Evolutionary conservation across 78 protist genomes (phyloP).

Genomic region (Mantamonas sphyraenae): DNA sequence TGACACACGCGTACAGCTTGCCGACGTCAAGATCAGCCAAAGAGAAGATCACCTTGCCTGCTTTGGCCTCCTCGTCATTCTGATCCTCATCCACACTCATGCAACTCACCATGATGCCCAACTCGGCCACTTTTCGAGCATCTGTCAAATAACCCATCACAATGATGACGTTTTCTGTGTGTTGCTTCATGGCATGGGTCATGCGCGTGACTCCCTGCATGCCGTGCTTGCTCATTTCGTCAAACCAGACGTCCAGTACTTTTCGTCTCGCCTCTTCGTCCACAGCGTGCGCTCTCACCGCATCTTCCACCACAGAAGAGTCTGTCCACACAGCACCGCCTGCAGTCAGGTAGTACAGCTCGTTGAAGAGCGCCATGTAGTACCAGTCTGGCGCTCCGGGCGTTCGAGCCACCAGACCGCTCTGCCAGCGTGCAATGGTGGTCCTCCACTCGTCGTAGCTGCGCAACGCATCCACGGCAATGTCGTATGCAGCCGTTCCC

Average conservation of each 20-base stretch:
- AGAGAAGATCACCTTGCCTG: too few species aligned
- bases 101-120: too few species aligned
- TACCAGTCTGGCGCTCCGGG: conserved; percentile 36
- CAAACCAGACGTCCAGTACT: too few species aligned
- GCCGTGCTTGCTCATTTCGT: too few species aligned
- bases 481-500: neutral
- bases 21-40: too few species aligned
- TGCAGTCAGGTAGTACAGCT: conserved; percentile 53
- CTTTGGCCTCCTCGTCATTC: too few species aligned
- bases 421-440: too few species aligned
- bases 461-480: conserved; percentile 2
- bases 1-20: too few species aligned
- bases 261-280: too few species aligned
- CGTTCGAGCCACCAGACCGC: too few species aligned
- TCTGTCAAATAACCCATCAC: neutral
- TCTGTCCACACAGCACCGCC: conserved; percentile 76
- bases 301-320: neutral
- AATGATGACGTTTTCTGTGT: neutral
- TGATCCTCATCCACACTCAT: too few species aligned
- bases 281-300: neutral
- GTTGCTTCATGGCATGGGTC: neutral
- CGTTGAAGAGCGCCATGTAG: conserved; percentile 61
- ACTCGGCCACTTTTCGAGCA: too few species aligned
- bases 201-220: neutral
- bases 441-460: neutral